Conservation (phyloP, 1,284 basidiomycete species). For the Coniferiporia weirii region DNA sequence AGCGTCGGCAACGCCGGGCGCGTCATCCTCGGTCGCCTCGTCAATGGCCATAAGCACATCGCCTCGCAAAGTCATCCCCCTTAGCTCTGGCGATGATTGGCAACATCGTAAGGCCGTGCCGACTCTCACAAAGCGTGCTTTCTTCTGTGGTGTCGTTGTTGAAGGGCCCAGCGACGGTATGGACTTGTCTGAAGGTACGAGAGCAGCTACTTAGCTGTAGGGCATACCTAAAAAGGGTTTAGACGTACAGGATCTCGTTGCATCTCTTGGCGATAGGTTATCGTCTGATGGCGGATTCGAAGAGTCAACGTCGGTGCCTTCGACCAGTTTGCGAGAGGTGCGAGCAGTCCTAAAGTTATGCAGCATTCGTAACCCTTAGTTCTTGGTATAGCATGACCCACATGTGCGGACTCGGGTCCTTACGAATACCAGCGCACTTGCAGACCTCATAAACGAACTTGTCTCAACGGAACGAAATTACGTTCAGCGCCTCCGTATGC, state of each 20-base stretch:
- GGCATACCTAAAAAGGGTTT: constrained; percentile 1
- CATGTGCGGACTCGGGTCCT: constrained; percentile 49
- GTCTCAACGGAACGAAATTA: constrained; percentile 22
- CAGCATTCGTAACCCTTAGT: neutral
- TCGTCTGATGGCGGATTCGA: constrained; percentile 44
- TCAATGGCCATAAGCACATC: constrained; percentile 46
- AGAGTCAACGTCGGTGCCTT: constrained; percentile 17
- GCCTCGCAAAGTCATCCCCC: constrained; percentile 66
- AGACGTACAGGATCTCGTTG: constrained; percentile 77
- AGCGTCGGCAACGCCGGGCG: constrained; percentile 1
- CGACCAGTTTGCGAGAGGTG: neutral
- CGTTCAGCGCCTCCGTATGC: constrained; percentile 54
- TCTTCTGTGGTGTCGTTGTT: constrained; percentile 78
- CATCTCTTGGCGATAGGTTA: constrained; percentile 56
- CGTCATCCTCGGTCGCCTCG: neutral
- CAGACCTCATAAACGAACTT: constrained; percentile 65
- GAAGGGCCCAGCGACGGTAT: constrained; percentile 67
- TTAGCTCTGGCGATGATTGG: constrained; percentile 57
- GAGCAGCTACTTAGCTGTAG: neutral
- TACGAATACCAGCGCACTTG: constrained; percentile 57
- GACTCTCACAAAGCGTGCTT: constrained; percentile 62
- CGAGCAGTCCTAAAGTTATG: neutral
- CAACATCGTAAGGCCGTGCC: constrained; percentile 34
- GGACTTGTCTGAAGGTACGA: constrained; percentile 62
- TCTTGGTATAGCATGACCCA: constrained; percentile 32